phyloP scores from a whole-genome alignment of 805 yeast genomes.

The Saccharomycopsis fermentans region DNA sequence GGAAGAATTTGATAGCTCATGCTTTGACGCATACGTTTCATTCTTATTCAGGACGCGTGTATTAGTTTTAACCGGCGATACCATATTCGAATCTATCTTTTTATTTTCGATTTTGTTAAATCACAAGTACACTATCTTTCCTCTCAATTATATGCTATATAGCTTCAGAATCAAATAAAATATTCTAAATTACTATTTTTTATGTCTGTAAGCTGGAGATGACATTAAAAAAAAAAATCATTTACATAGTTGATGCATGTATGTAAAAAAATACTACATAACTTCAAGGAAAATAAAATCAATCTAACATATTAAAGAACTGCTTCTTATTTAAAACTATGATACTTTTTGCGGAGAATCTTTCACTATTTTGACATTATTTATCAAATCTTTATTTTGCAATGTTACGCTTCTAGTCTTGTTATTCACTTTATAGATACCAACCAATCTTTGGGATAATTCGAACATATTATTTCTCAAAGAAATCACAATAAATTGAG shows the following conservation, averaged over 20 bases:
- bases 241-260: too few relatives aligned
- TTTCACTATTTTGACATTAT: neutral
- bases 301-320: too few relatives aligned
- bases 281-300: too few relatives aligned
- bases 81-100: too few relatives aligned
- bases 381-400: conserved; percentile 43
- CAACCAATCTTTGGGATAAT: conserved; percentile 86
- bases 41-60: neutral
- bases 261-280: too few relatives aligned
- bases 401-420: conserved; percentile 80
- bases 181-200: neutral
- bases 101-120: too few relatives aligned
- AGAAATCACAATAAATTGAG: conserved; percentile 93
- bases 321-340: neutral
- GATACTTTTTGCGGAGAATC: neutral
- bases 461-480: conserved; percentile 97
- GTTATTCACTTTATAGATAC: conserved; percentile 87
- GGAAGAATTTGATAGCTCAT: neutral
- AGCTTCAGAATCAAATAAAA: too few relatives aligned
- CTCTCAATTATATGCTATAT: too few relatives aligned
- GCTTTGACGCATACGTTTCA: neutral
- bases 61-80: neutral
- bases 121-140: too few relatives aligned
- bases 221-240: neutral
- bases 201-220: neutral